Base-by-base conservation (phyloP, 495 filamentous ascomycete species). In the Friedmanniomyces simplex region DNA sequence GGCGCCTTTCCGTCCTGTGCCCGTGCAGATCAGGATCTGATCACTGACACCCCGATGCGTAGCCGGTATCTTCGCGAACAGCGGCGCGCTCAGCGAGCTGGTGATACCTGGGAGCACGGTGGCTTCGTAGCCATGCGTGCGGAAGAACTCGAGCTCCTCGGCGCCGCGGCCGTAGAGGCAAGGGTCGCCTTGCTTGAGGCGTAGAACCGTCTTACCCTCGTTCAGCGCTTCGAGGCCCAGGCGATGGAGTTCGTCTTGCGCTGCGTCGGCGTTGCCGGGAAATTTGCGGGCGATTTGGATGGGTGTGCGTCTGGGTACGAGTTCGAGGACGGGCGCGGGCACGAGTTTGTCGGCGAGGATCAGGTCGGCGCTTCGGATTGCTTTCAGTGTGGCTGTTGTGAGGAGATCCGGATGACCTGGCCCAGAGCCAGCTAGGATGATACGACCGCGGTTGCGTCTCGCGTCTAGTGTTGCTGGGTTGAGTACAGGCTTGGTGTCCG, bases 271-370 rank as follows among this genome's bases (percentile, higher is more conserved):
- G 63, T 97, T 97, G 13, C 93, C 93, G 11, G 93, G 93, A 68
- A 97, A 98, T 71, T 98, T 98, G 60, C 90, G 86, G 11, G 93
- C 93, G 65, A 97, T 97, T 63, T 88, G 81, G 14, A 98, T 84
- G 24, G 86, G 83, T 18, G 91, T 91, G 39, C 93, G 80, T 18
- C 94, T 88, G 25, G 93, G 94, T 57, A 96, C 86, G 12, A 97
- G 81, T 54, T 89, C 86, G 13, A 98, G 73, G 7, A 98, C 86
- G 7, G 86, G 83, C 1, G 86, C 76, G 0, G 93, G 93, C 3
- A 98, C 93, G 48, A 98, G 87, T 69, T 98, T 98, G 73, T 98
- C 93, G 12, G 91, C 91, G 4, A 98, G 82, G 52, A 98, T 81
- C 8, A 98, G 74, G 68, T 95, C 88, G 8, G 93, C 93, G 46